phyloP scores from a whole-genome alignment of 306 rosid genomes.

The Rosa rugosa region DNA sequence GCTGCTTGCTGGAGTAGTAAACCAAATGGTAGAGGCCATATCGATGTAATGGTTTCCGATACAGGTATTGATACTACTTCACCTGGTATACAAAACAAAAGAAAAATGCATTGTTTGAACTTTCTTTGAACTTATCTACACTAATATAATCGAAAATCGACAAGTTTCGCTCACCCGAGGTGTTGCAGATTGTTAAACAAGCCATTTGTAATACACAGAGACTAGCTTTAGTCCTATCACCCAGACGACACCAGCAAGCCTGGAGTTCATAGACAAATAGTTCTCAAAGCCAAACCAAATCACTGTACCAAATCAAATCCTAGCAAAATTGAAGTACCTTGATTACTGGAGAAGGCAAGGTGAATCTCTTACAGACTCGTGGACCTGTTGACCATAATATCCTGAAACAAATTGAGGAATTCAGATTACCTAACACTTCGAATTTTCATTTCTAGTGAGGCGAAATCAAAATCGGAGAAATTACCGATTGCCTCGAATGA shows the following conservation, averaged over 20 bases:
- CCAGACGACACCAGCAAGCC: slow-evolving; percentile 90
- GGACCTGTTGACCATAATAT: slow-evolving; percentile 91
- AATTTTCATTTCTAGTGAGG: slow-evolving; percentile 9
- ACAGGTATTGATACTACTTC: slow-evolving; percentile 74
- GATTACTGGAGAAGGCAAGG: slow-evolving; percentile 60
- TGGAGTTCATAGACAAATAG: slow-evolving; percentile 31
- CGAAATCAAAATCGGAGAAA: slow-evolving; percentile 1
- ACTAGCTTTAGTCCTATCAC: slow-evolving; percentile 72
- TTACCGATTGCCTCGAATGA: slow-evolving; percentile 78
- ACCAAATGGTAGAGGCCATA: slow-evolving; percentile 97
- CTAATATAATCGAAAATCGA: slow-evolving; percentile 3
- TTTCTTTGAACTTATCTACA: not conserved
- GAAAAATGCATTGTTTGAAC: not conserved
- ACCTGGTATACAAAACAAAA: slow-evolving; percentile 45
- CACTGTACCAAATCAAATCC: slow-evolving; percentile 11
- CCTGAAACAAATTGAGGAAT: slow-evolving; percentile 38
- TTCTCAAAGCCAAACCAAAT: slow-evolving; percentile 17
- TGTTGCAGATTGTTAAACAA: slow-evolving; percentile 75
- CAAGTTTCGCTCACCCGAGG: slow-evolving; percentile 59
- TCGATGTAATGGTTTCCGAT: slow-evolving; percentile 55
- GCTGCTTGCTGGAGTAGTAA: slow-evolving; percentile 77
- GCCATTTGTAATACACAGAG: slow-evolving; percentile 79
- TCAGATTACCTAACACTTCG: not conserved
- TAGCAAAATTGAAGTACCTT: slow-evolving; percentile 39
- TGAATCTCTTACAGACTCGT: slow-evolving; percentile 80